Percentiles rank a stretch among this genome's conserved stretches.
Evolutionary conservation across 345 rosid species (phyloP).

Genomic region (Pelargonium nanum): DNA sequence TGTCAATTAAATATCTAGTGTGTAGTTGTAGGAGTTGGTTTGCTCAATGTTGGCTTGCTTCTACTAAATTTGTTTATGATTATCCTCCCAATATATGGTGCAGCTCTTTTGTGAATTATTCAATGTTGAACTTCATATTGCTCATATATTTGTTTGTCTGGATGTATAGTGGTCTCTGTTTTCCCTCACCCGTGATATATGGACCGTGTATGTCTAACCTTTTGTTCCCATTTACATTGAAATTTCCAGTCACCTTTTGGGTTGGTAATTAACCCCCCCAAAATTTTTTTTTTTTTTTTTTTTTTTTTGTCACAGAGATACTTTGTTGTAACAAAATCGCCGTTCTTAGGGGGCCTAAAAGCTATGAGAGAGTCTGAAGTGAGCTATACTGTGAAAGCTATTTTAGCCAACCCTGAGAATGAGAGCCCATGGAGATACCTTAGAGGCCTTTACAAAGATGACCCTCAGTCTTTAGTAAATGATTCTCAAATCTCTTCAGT

Average conservation of each 20-base stretch:
- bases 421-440: constrained; percentile 93
- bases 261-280: background rate
- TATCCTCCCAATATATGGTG: background rate
- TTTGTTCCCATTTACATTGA: background rate
- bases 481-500: constrained; percentile 48
- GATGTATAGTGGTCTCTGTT: too few relatives aligned
- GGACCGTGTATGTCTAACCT: too few relatives aligned
- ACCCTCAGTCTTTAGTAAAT: constrained; percentile 34
- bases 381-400: constrained; percentile 49
- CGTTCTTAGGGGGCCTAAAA: constrained; percentile 51
- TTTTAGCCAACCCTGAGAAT: constrained; percentile 46
- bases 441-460: constrained; percentile 62
- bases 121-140: too few relatives aligned
- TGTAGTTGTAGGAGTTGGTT: too few relatives aligned
- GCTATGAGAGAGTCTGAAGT: constrained; percentile 76
- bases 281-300: constrained; percentile 4
- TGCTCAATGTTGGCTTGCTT: background rate
- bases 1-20: background rate
- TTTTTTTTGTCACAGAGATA: constrained; percentile 46
- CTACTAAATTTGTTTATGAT: background rate
- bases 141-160: too few relatives aligned
- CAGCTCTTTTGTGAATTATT: background rate
- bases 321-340: constrained; percentile 58
- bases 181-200: too few relatives aligned
- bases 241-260: too few relatives aligned